Evolutionary conservation across 2,329 filamentous ascomycete species (phyloP), one percentile per base, ranked within the genome.

Genomic region (Biscogniauxia mediterranea): DNA sequence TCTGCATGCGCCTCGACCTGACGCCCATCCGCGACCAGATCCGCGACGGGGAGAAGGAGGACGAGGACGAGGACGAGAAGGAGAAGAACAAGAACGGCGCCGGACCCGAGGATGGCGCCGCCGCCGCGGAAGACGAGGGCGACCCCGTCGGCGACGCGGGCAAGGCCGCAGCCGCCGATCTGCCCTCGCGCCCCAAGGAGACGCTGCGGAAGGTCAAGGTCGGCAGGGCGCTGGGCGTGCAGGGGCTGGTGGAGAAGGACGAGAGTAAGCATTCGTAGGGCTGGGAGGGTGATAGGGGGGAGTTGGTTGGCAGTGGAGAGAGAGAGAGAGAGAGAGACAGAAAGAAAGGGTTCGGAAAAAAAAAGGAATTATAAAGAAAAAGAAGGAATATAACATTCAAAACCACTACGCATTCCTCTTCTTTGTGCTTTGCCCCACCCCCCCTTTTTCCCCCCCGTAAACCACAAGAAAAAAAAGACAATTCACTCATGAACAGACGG

Each of bases 1-100:
- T 88, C 75, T 91, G 88, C 73, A 99, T 99, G 95, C 89, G 88
- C 65, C 90, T 97, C 75, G 90, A 98, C 71, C 83, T 99, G 52
- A 77, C 78, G 2, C 78, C 80, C 56, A 74, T 89, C 52, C 78
- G 81, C 58, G 80, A 84, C 61, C 80, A 83, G 67, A 82, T 90
- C 73, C 76, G 80, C 64, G 78, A 80, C 61, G 59, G 79, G 72
- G 71, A 80, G 57, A 75, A 82, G 53, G 79, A 76, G 21, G 78
- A 75, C 46, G 73, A 76, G 59, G 78, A 79, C 63, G 78, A 76
- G 60, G 78, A 80, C 15, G 54, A 8, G 9, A 17, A 50, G 60
- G 77, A 78, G 32, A 70, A 80, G 56, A 74, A 82, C 53, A 79
- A 76, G 20, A 77, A 72, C 52, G 71, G 75, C 60, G 78, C 78